Base-by-base conservation (phyloP, 768 basidiomycete species). In the Calvatia gigantea region DNA sequence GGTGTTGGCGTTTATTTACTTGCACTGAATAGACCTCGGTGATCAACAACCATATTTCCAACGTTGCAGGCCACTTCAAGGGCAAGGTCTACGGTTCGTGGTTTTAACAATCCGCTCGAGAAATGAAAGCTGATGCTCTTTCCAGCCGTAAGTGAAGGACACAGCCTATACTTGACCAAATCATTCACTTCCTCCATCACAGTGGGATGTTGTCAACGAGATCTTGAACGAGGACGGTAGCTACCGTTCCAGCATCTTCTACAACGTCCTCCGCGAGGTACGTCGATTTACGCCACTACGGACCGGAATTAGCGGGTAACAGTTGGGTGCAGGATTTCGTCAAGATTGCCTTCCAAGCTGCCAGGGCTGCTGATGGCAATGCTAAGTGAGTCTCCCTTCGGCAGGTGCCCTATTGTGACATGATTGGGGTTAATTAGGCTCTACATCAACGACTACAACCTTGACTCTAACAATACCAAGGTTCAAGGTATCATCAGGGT, bases 201-300 rank as follows among this genome's bases (percentile, higher is more conserved):
- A 75, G 73, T 77, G 75, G 76, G 73, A 75, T 58, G 74, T 75
- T 48, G 69, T 64, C 69, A 77, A 78, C 56, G 79, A 81, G 65
- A 77, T 77, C 51, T 71, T 82, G 63, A 79, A 80, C 65, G 80
- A 81, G 56, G 74, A 80, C 60, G 79, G 80, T 41, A 71, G 69
- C 48, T 61, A 80, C 49, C 72, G 76, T 27, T 72, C 69, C 32
- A 75, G 74, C 56, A 75, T 81, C 38, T 81, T 79, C 69, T 76
- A 62, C 49, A 75, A 76, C 53, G 75, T 79, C 35, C 68, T 82
- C n/a, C 78, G 79, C 55, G 72, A 74, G 58, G 70, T 73, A 54
- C 28, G 53, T 50, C n/a, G 32, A 6, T 19, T 21, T 19, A 6
- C 4, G 19, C 7, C 7, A 14, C 9, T n/a, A 4, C 37, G 4